phyloP scores from a whole-genome alignment of 805 yeast genomes.

The Priceomyces medius region DNA sequence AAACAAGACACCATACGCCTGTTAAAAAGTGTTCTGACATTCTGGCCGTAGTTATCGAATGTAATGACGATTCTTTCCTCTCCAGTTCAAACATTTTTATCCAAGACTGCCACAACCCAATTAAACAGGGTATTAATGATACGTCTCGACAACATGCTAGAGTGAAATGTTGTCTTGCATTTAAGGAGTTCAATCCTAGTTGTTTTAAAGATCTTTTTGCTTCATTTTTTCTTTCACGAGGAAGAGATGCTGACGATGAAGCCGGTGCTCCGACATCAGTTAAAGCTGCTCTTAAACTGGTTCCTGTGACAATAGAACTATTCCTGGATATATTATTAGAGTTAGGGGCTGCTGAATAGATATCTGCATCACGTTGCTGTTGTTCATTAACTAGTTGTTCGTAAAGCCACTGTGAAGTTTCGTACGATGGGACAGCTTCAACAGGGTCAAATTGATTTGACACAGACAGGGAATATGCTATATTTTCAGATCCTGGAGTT shows the following conservation, averaged over 20 bases:
- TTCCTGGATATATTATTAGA: slow-evolving; percentile 5
- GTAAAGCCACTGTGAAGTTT: slow-evolving; percentile 35
- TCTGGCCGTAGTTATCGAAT: slow-evolving; percentile 54
- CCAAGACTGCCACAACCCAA: slow-evolving; percentile 52
- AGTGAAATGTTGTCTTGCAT: slow-evolving; percentile 72
- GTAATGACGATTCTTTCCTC: slow-evolving; percentile 1
- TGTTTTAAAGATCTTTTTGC: slow-evolving; percentile 41
- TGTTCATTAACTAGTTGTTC: too few species aligned
- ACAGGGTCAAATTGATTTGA: slow-evolving; percentile 22
- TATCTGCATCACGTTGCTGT: slow-evolving; percentile 2
- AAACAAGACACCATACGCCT: slow-evolving; percentile 90
- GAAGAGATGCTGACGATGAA: slow-evolving; percentile 6
- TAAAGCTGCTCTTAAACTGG: neutral
- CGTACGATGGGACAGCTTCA: slow-evolving; percentile 43
- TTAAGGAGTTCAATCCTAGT: slow-evolving; percentile 67
- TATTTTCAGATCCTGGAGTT: neutral
- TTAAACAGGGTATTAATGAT: slow-evolving; percentile 65
- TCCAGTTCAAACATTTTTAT: slow-evolving; percentile 25
- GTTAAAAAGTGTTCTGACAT: slow-evolving; percentile 78
- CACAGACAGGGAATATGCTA: neutral
- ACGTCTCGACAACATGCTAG: slow-evolving; percentile 78
- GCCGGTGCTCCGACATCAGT: slow-evolving; percentile 4
- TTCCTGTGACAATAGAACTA: slow-evolving; percentile 2
- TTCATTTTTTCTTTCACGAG: slow-evolving; percentile 5
- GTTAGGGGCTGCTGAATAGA: slow-evolving; percentile 1